Evolutionary conservation across 768 basidiomycete species (phyloP).

Genomic region (Pleurotus tuber-regium): DNA sequence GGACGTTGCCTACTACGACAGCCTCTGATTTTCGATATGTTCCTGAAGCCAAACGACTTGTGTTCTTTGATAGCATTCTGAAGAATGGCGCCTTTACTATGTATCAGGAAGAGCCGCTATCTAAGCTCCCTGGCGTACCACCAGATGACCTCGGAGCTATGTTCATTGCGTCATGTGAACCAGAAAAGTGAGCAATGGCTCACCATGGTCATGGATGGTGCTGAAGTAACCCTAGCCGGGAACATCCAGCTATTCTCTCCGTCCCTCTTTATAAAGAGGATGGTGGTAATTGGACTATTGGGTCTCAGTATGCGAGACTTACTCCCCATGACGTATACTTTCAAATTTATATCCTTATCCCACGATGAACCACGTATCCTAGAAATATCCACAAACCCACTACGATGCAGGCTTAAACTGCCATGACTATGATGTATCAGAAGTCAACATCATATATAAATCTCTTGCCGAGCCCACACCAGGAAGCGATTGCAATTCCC

Average conservation of each 20-base stretch:
- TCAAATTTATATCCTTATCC: neutral
- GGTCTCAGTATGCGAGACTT: neutral
- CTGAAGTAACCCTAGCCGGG: neutral
- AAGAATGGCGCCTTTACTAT: neutral
- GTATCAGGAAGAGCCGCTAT: neutral
- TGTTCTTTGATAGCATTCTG: neutral
- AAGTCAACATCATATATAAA: neutral
- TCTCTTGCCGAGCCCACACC: neutral
- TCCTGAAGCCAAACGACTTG: neutral
- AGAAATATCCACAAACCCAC: too few relatives aligned
- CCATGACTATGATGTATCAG: neutral
- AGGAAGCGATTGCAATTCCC: too few relatives aligned
- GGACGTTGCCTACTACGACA: neutral
- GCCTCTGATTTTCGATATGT: constrained; percentile 1
- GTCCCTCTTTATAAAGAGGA: neutral
- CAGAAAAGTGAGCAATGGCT: neutral
- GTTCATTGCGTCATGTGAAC: too few relatives aligned
- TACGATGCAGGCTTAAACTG: too few relatives aligned
- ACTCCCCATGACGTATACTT: neutral
- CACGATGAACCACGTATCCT: neutral
- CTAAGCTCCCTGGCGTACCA: neutral
- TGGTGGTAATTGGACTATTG: neutral
- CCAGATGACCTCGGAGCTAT: neutral
- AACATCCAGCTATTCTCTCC: neutral
- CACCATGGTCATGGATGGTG: neutral